Evolutionary conservation across 306 rosid species (phyloP).

Genomic region (Vicia faba): DNA sequence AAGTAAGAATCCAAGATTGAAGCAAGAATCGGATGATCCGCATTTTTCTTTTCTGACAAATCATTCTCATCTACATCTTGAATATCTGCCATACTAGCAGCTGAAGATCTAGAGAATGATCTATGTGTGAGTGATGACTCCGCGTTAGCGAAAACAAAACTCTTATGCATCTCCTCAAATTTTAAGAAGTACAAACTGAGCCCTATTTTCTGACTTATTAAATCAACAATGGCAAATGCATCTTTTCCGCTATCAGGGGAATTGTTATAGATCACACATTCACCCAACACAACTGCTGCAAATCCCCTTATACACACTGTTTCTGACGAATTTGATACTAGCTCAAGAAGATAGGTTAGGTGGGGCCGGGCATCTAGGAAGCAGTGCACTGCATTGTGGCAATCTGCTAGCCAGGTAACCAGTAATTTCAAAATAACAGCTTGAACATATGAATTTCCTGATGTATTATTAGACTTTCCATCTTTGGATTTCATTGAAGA

Average conservation of each 20-base stretch:
- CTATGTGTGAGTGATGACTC: constrained; percentile 53
- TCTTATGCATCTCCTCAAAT: constrained; percentile 84
- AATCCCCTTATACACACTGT: constrained; percentile 79
- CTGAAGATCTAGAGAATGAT: constrained; percentile 78
- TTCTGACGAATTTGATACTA: constrained; percentile 68
- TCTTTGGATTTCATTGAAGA: constrained; percentile 79
- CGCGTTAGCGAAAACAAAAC: constrained; percentile 56
- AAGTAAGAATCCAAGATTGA: constrained; percentile 72
- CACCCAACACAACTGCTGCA: constrained; percentile 86
- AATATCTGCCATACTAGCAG: constrained; percentile 81
- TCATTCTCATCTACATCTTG: constrained; percentile 66
- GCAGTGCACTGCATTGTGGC: constrained; percentile 82
- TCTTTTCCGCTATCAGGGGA: constrained; percentile 67
- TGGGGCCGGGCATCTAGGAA: constrained; percentile 92
- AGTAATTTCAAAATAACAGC: constrained; percentile 77
- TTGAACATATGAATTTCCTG: constrained; percentile 61
- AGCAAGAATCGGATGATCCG: constrained; percentile 73
- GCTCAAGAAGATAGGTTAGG: constrained; percentile 83
- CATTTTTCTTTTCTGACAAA: constrained; percentile 53
- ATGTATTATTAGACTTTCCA: constrained; percentile 54
- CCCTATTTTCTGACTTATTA: constrained; percentile 84
- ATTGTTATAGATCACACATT: constrained; percentile 85
- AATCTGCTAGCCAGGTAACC: constrained; percentile 81
- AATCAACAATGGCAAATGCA: constrained; percentile 79
- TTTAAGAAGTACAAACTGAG: constrained; percentile 78